Percentiles rank a stretch among this genome's conserved stretches.
phyloP scores from a whole-genome alignment of 768 basidiomycete genomes.

The Suillus sp. region DNA sequence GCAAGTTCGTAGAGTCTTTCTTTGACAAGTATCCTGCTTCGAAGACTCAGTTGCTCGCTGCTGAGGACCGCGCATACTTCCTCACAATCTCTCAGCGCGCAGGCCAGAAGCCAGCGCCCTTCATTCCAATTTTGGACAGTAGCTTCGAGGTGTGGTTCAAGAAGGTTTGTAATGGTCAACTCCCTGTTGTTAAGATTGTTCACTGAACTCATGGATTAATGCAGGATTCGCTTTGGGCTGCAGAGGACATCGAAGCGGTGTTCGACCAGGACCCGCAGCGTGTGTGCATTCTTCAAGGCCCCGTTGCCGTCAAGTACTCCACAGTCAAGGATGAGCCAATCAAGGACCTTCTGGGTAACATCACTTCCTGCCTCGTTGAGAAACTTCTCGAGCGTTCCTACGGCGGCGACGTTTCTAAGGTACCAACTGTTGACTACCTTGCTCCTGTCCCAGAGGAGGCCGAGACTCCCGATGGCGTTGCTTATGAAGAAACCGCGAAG shows the following conservation, averaged over 20 bases:
- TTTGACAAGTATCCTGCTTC: conserved; percentile 85
- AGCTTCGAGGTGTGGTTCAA: conserved; percentile 99
- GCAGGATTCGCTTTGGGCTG: conserved; percentile 95
- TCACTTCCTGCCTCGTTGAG: conserved; percentile 74
- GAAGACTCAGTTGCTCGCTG: conserved; percentile 81
- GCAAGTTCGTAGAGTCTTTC: conserved; percentile 75
- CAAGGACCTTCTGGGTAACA: conserved; percentile 86
- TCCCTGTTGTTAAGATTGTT: conserved; percentile 2
- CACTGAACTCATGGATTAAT: conserved; percentile 16
- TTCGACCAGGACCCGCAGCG: conserved; percentile 99
- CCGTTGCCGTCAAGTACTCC: conserved; percentile 89
- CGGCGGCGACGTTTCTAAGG: conserved; percentile 65
- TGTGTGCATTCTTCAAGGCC: conserved; percentile 96
- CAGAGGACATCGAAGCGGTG: conserved; percentile 97
- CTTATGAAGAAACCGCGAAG: conserved; percentile 43
- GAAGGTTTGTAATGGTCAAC: conserved; percentile 60
- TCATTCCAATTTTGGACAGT: conserved; percentile 93
- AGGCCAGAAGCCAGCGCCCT: conserved; percentile 97
- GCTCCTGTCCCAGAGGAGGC: conserved; percentile 48
- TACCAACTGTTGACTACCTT: conserved; percentile 88
- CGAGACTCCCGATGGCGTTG: conserved; percentile 44
- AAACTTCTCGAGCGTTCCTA: conserved; percentile 82
- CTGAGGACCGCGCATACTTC: conserved; percentile 95
- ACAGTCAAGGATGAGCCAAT: conserved; percentile 91
- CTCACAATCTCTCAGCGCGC: conserved; percentile 93